Conservation (phyloP, 257 asterid species). For the Salvia splendens region DNA sequence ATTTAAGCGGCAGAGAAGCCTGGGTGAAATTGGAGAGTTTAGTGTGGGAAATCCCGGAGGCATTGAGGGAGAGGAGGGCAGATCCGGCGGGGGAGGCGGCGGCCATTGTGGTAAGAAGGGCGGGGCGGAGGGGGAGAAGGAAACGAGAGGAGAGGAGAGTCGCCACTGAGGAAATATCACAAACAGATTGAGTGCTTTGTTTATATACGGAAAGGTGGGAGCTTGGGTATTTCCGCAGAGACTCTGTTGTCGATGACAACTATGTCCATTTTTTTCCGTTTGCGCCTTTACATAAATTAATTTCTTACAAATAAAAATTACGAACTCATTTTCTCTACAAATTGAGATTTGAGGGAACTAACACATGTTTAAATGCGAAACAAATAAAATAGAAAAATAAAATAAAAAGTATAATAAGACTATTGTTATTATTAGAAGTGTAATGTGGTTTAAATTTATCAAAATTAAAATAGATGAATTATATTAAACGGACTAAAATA, state of each 20-base stretch:
- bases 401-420: no score
- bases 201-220: background rate
- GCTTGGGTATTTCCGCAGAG: constrained; percentile 31
- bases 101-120: constrained; percentile 32
- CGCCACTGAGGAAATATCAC: constrained; percentile 36
- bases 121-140: constrained; percentile 28
- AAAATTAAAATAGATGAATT: no score
- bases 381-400: no score
- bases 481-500: no score
- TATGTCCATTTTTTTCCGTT: constrained; percentile 4
- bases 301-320: no score
- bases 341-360: no score
- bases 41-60: constrained; percentile 40
- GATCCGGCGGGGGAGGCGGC: constrained; percentile 66
- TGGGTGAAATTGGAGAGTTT: constrained; percentile 39
- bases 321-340: no score
- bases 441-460: no score
- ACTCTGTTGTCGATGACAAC: constrained; percentile 31
- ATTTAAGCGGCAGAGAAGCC: constrained; percentile 38
- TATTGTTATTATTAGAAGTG: no score
- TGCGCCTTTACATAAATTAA: no score
- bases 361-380: no score
- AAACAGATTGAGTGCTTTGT: constrained; percentile 10
- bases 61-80: constrained; percentile 46
- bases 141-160: constrained; percentile 31